Conservation (phyloP, 192 early-diverging fungal species). For the Entomortierella lignicola region DNA sequence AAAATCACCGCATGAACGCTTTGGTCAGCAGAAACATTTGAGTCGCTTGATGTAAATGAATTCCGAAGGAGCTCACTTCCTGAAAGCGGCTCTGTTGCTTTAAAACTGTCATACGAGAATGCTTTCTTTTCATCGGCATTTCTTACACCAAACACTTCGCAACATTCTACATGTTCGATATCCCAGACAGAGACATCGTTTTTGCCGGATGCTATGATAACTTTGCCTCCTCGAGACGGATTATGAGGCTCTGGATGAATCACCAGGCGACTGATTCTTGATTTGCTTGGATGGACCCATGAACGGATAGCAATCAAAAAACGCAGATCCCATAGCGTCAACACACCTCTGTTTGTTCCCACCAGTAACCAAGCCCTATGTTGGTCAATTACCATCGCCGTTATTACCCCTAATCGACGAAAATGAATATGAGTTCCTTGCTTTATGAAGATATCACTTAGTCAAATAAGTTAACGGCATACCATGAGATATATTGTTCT, state of each 20-base stretch:
- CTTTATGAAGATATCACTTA: no score
- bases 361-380: constrained; percentile 74
- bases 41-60: constrained; percentile 67
- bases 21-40: constrained; percentile 65
- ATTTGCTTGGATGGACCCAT: constrained; percentile 81
- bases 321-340: constrained; percentile 83
- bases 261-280: constrained; percentile 67
- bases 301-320: constrained; percentile 76
- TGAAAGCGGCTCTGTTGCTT: constrained; percentile 60
- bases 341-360: constrained; percentile 80
- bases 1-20: constrained; percentile 72
- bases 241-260: constrained; percentile 58
- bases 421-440: no score
- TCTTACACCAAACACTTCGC: constrained; percentile 77
- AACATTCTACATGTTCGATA: constrained; percentile 74
- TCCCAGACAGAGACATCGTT: constrained; percentile 89
- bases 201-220: constrained; percentile 76
- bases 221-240: constrained; percentile 49
- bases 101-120: constrained; percentile 58
- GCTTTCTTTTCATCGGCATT: constrained; percentile 60
- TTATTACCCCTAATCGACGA: constrained; percentile 65
- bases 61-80: constrained; percentile 64
- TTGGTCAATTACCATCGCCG: constrained; percentile 73
- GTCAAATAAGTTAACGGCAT: not conserved
- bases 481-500: constrained; percentile 68